Evolutionary conservation across 495 filamentous ascomycete species (phyloP), one percentile per base, ranked within the genome.

Genomic region (Lophium mytilinum): DNA sequence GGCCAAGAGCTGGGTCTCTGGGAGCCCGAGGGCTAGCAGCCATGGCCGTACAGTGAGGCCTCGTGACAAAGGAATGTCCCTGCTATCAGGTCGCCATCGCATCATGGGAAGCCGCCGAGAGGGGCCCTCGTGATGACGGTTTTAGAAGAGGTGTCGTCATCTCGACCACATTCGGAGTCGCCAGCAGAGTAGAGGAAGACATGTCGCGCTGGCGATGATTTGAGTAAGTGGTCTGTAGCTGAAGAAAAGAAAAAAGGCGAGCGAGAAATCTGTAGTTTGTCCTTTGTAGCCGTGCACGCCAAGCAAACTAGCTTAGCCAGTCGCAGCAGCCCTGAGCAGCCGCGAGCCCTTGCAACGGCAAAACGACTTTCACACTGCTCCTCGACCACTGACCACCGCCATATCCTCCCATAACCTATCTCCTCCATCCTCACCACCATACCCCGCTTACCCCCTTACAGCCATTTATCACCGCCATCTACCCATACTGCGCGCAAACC

Each of bases 101-200:
- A 83, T 97, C 92, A 91, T 97, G 92, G 89, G 24, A 78, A 84
- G 85, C 89, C 67, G 71, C 78, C 69, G 71, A 50, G 62, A 68
- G 71, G 68, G 69, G 84, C 88, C 87, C 92, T 97, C 92, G 87
- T 89, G 86, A 89, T 83, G 83, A 96, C 90, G 92, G 92, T 97
- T 97, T 97, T 97, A 89, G 80, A 89, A 86, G 82, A 77, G 76
- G 75, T 66, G 70, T 67, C 74, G 78, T 77, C 68, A 72, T 92
- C 88, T 92, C 76, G 87, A 88, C 92, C 83, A 88, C 84, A 71
- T 81, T 87, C 84, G 85, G 86, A 90, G 77, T 88, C 82, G 83
- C 77, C 86, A 90, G 86, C 62, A 77, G 82, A 85, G 83, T 87
- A 72, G 78, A 66, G 64, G 67, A 69, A 45, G 58, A 45, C 42